Conservation (phyloP, 2,329 filamentous ascomycete genomes). For the Paradendryphiella salina region DNA sequence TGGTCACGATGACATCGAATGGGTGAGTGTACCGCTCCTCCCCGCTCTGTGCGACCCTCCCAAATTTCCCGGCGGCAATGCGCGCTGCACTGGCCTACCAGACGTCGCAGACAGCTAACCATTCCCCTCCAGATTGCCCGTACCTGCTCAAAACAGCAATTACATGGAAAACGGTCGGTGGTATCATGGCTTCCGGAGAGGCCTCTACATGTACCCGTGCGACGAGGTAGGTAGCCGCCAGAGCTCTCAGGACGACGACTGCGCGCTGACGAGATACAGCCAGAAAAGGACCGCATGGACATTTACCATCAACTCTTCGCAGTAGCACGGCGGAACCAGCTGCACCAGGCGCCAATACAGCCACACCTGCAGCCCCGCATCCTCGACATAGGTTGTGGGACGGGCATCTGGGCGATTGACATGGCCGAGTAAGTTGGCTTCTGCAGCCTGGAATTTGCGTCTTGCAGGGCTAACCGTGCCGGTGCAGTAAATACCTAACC, state of each 20-base stretch:
- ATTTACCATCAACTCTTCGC: conserved; percentile 79
- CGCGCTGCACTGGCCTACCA: conserved; percentile 3
- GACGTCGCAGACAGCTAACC: conserved; percentile 10
- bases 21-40: conserved; percentile 43
- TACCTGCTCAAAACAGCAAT: conserved; percentile 50
- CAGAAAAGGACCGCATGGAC: conserved; percentile 77
- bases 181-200: conserved; percentile 69
- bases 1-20: conserved; percentile 52
- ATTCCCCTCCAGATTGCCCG: conserved; percentile 39
- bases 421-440: conserved; percentile 69
- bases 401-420: conserved; percentile 88
- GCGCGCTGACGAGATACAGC: conserved; percentile 48
- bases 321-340: conserved; percentile 61
- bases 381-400: conserved; percentile 77
- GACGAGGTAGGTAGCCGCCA: conserved; percentile 63
- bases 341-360: conserved; percentile 48
- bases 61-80: conserved; percentile 8
- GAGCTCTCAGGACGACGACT: no score
- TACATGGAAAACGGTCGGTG: conserved; percentile 67
- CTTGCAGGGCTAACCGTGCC: conserved; percentile 33
- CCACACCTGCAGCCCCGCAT: conserved; percentile 52
- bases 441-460: conserved; percentile 18
- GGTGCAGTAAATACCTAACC: conserved; percentile 56
- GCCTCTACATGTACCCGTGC: conserved; percentile 75
- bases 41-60: conserved; percentile 41